phyloP scores from a whole-genome alignment of 352 stramenopile species.

The Pythium dissimile region DNA sequence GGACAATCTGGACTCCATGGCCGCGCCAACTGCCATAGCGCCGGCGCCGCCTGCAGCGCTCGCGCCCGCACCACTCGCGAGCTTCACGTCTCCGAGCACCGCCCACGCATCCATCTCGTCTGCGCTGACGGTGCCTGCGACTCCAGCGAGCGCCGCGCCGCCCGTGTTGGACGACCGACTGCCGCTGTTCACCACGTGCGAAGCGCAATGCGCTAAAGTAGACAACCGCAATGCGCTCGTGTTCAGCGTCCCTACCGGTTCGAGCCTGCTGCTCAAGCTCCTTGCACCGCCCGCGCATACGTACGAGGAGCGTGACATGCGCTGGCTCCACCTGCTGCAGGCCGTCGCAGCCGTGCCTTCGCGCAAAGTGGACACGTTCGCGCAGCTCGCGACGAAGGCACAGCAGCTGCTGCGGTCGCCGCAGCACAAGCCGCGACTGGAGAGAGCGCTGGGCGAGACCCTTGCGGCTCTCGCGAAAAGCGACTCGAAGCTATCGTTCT shows the following conservation, averaged over 20 bases:
- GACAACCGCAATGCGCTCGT: constrained; percentile 51
- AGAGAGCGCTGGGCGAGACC: constrained; percentile 26
- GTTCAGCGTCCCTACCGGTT: constrained; percentile 44
- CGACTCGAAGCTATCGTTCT: constrained; percentile 18
- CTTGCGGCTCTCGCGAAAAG: constrained; percentile 25
- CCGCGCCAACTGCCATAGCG: constrained; percentile 2
- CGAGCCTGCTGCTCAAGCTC: constrained; percentile 59
- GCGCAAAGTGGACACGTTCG: constrained; percentile 46
- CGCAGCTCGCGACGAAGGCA: constrained; percentile 41
- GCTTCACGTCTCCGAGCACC: neutral
- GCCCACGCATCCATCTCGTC: neutral
- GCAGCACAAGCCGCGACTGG: constrained; percentile 26
- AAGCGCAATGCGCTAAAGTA: constrained; percentile 49
- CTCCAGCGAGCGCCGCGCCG: constrained; percentile 6
- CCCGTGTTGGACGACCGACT: constrained; percentile 24
- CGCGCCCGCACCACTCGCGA: neutral
- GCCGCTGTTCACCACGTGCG: constrained; percentile 47
- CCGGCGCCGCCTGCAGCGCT: neutral
- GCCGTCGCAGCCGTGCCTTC: constrained; percentile 58
- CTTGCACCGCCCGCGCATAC: constrained; percentile 35
- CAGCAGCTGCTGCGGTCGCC: constrained; percentile 43
- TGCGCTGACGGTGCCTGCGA: neutral
- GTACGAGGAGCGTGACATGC: constrained; percentile 61
- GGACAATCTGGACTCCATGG: too few relatives aligned
- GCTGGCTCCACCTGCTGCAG: constrained; percentile 72